A percentile compares a stretch with the other conserved stretches of the same genome.
These are phyloP conservation scores for Grosmannia clavigera DNA, from an alignment of 2,329 filamentous ascomycete genomes.

Conservation along the genomic window DNA sequence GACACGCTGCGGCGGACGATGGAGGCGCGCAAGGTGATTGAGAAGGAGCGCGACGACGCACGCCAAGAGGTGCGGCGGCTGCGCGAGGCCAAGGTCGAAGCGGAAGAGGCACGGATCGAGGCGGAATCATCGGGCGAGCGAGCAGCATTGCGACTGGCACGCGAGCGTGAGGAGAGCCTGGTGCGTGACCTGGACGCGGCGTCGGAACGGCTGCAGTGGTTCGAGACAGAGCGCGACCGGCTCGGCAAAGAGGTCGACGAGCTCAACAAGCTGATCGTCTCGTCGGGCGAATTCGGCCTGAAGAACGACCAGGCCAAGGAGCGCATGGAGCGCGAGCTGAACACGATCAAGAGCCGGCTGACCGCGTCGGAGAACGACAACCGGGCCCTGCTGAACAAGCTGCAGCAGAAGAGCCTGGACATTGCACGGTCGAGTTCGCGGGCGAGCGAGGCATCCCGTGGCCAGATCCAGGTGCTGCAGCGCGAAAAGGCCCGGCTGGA, in stretches of 20 bases:
- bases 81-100: conserved; percentile 69
- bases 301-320: conserved; percentile 93
- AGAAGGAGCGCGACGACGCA: conserved; percentile 81
- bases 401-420: conserved; percentile 94
- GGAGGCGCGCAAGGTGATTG: conserved; percentile 66
- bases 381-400: conserved; percentile 83
- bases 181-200: conserved; percentile 71
- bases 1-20: conserved; percentile 78
- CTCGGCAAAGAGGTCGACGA: conserved; percentile 72
- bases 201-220: conserved; percentile 61
- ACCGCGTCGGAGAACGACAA: conserved; percentile 95
- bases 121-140: conserved; percentile 73
- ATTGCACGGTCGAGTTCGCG: conserved; percentile 83
- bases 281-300: conserved; percentile 78
- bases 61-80: conserved; percentile 74
- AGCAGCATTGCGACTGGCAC: conserved; percentile 62
- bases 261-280: conserved; percentile 74
- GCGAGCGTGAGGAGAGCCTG: conserved; percentile 67
- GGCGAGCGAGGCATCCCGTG: conserved; percentile 70
- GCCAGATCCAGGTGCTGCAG: conserved; percentile 63
- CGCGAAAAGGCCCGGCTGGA: conserved; percentile 74
- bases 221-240: conserved; percentile 66
- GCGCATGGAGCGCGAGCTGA: conserved; percentile 77
- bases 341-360: conserved; percentile 80
- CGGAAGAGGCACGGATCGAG: conserved; percentile 74